Conservation (phyloP, 2,329 filamentous ascomycete genomes). For the Fusarium nisikadoi region DNA sequence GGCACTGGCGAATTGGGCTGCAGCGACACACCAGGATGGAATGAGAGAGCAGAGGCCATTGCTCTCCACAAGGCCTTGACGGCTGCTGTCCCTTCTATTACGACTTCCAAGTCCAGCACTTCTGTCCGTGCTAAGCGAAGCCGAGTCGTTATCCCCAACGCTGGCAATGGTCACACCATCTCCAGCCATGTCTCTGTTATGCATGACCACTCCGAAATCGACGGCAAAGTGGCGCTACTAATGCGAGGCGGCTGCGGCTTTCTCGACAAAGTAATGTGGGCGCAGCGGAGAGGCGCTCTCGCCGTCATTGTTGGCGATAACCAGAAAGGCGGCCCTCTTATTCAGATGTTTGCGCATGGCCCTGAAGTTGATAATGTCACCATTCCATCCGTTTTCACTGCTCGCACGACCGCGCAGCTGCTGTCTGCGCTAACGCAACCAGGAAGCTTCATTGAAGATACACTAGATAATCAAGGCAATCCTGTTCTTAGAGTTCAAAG, state of each 20-base stretch:
- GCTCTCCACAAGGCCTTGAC: constrained; percentile 55
- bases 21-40: constrained; percentile 93
- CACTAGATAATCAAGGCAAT: constrained; percentile 69
- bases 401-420: constrained; percentile 91
- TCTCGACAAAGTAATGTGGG: constrained; percentile 97
- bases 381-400: constrained; percentile 94
- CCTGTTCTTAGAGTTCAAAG: constrained; percentile 65
- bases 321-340: constrained; percentile 84
- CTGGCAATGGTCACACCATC: constrained; percentile 48
- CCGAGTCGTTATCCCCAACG: constrained; percentile 50
- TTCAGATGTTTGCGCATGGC: constrained; percentile 98
- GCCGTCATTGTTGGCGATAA: constrained; percentile 96
- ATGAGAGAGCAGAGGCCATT: constrained; percentile 65
- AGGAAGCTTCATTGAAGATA: constrained; percentile 70
- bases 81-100: constrained; percentile 35
- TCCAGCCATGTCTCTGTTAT: constrained; percentile 84
- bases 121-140: constrained; percentile 44
- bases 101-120: constrained; percentile 31
- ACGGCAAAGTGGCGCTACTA: constrained; percentile 90
- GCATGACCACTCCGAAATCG: constrained; percentile 91
- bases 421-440: constrained; percentile 86
- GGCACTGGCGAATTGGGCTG: constrained; percentile 90
- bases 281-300: constrained; percentile 86
- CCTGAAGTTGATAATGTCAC: constrained; percentile 90
- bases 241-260: constrained; percentile 96